phyloP scores from a whole-genome alignment of 176 grass and related monocot species.

The Tillandsia leiboldiana region DNA sequence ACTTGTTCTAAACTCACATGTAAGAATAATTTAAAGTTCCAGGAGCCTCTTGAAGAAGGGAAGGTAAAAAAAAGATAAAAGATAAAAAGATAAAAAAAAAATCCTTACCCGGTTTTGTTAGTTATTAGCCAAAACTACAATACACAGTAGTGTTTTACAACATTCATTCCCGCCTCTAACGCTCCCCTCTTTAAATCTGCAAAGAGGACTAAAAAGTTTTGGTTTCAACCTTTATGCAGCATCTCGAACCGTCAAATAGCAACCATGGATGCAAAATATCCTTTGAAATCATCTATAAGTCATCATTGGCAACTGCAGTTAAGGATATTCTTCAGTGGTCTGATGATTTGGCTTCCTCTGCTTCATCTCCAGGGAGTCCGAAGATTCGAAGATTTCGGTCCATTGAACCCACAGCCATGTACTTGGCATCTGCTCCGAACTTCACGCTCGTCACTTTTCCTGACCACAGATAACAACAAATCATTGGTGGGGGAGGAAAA shows the following conservation, averaged over 20 bases:
- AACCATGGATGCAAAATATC: neutral
- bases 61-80: neutral
- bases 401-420: conserved; percentile 85
- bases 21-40: no score
- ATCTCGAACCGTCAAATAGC: neutral
- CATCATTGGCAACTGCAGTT: neutral
- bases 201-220: neutral
- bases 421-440: conserved; percentile 82
- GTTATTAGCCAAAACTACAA: neutral
- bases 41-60: no score
- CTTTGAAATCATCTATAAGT: neutral
- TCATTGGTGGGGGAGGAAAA: neutral
- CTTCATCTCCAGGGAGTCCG: conserved; percentile 72
- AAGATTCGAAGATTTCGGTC: conserved; percentile 95
- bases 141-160: conserved; percentile 1
- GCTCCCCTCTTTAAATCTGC: neutral
- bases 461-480: conserved; percentile 14
- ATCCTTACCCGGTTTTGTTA: neutral
- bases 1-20: no score
- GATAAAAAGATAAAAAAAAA: neutral
- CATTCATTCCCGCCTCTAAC: neutral
- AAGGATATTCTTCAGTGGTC: conserved; percentile 27
- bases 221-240: neutral
- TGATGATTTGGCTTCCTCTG: conserved; percentile 31
- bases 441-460: conserved; percentile 73